These are phyloP conservation scores for Pilaira anomala DNA, from an alignment of 192 early-diverging fungal species.

Conservation along the genomic window DNA sequence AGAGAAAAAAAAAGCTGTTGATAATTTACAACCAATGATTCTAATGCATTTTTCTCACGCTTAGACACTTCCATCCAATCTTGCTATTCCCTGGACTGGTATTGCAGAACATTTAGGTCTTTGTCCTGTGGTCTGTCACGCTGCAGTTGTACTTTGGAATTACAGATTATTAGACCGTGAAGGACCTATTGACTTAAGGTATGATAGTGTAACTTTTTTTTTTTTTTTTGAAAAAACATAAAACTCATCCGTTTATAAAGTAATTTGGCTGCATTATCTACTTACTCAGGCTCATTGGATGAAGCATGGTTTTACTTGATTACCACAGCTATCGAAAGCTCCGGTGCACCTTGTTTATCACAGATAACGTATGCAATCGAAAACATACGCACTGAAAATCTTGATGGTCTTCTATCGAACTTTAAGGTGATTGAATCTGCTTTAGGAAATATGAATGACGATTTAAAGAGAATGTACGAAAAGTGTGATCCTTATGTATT, in stretches of 20 bases:
- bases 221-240: too few species aligned
- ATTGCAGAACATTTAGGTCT: slow-evolving; percentile 71
- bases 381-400: slow-evolving; percentile 51
- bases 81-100: slow-evolving; percentile 84
- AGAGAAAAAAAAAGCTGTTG: background rate
- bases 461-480: slow-evolving; percentile 82
- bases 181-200: slow-evolving; percentile 72
- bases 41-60: slow-evolving; percentile 8
- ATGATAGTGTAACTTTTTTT: too few species aligned
- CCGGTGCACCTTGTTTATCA: slow-evolving; percentile 64
- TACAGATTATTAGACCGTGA: slow-evolving; percentile 82
- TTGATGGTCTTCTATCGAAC: slow-evolving; percentile 44
- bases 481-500: slow-evolving; percentile 94
- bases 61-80: slow-evolving; percentile 66
- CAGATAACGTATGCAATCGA: slow-evolving; percentile 69
- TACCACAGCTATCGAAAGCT: slow-evolving; percentile 83
- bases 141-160: slow-evolving; percentile 89
- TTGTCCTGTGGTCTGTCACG: slow-evolving; percentile 86
- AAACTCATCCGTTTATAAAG: too few species aligned
- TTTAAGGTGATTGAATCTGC: slow-evolving; percentile 56
- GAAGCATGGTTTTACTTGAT: slow-evolving; percentile 98
- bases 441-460: slow-evolving; percentile 49
- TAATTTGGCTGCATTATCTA: slow-evolving; percentile 81
- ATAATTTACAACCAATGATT: background rate
- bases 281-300: slow-evolving; percentile 84